Base-by-base conservation (phyloP, 768 basidiomycete genomes). In the Russula dissimulans region DNA sequence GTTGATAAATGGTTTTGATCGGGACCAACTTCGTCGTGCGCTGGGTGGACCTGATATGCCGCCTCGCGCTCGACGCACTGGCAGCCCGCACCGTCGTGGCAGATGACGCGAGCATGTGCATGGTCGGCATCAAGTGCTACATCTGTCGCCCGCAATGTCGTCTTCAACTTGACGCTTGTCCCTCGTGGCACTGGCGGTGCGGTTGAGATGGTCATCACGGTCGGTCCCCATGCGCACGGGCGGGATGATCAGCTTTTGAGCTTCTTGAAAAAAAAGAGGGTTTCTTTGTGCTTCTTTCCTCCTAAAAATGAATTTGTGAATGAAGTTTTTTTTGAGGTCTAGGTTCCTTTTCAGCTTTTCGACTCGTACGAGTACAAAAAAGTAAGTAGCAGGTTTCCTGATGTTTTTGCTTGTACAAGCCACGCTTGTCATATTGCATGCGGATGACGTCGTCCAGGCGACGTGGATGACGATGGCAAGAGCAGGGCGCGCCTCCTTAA, bases 161-260 rank as follows among this genome's bases (percentile, higher is more conserved):
- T 97, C 62, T 97, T 98, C 76, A 91, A 97, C 75, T 95, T n/a
- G 3, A 74, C 79, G 6, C 84, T 99, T 17, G 89, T 88, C 0
- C 95, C 95, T 0, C 95, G 95, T 6, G 95, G 95, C 18, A 95
- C n/a, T n/a, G n/a, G n/a, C n/a, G n/a, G 97, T 44, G 95, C 97
- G 29, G 95, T 93, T 3, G 97, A 99, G 76, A 97, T 98, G 93
- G 97, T 95, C 0, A 86, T 98, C 73, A 85, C 85, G 39, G 92
- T 97, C 3, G 91, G 87, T 1, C 73, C 98, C 65, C 87, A 89
- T 51, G 79, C 81, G 9, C 89, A 86, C 71, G 90, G 90, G 22
- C 79, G 88, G 68, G 79, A n/a, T 97, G 60, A 85, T 85, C 15
- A 95, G 95, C 97, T 36, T 86, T 98, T 81, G 95, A 98, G 73